These are phyloP conservation scores for Arthrobotrys sphaeroides DNA, from an alignment of 2,329 filamentous ascomycete species.

Conservation along the genomic window DNA sequence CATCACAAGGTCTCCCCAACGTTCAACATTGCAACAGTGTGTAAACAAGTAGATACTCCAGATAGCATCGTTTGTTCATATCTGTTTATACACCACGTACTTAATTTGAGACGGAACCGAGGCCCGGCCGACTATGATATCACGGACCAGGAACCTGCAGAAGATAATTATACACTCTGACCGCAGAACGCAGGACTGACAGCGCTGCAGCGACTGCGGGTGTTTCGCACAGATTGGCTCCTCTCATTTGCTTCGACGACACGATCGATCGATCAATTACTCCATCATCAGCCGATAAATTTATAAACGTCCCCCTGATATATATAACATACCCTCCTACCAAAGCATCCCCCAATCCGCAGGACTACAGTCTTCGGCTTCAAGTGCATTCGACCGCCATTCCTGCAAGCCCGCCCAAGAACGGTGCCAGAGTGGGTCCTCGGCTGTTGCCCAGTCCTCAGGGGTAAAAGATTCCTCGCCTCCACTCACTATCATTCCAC, in stretches of 20 bases:
- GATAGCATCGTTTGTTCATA: too few relatives aligned
- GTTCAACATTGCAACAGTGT: too few relatives aligned
- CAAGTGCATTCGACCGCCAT: conserved; percentile 17
- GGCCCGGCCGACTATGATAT: neutral
- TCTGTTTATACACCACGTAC: too few relatives aligned
- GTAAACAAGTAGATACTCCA: too few relatives aligned
- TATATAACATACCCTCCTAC: too few relatives aligned
- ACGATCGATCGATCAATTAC: neutral
- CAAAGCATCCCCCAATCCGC: too few relatives aligned
- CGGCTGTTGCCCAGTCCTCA: conserved; percentile 15
- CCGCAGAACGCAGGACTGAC: too few relatives aligned
- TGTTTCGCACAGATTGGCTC: conserved; percentile 24
- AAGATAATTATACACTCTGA: neutral
- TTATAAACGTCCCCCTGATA: too few relatives aligned
- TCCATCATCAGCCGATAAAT: too few relatives aligned
- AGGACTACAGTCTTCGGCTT: neutral
- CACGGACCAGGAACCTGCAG: neutral
- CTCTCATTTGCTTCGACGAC: neutral
- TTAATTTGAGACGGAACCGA: neutral
- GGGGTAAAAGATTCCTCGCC: conserved; percentile 39
- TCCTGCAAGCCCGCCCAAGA: neutral
- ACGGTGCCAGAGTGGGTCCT: neutral
- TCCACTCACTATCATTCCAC: conserved; percentile 18
- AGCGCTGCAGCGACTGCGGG: neutral
- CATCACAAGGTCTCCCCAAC: too few relatives aligned